Conservation (phyloP, 78 protist genomes). For the Trichosphaerium sp. region DNA sequence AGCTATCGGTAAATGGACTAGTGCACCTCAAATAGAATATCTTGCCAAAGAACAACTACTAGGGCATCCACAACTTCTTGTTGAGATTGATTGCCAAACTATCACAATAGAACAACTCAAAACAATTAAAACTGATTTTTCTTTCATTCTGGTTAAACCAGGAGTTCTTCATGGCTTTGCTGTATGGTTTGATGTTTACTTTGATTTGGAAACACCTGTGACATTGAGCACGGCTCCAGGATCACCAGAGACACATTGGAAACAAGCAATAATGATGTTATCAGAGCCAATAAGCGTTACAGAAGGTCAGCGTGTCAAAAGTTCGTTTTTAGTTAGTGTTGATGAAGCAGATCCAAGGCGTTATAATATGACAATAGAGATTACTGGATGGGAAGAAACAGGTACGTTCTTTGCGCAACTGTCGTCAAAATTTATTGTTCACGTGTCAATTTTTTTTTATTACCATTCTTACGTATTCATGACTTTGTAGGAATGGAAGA, state of each 20-base stretch:
- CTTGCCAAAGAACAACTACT: conserved; percentile 1
- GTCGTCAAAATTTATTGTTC: too few relatives aligned
- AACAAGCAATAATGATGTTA: too few relatives aligned
- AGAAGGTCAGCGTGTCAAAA: too few relatives aligned
- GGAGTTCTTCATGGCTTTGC: conserved; percentile 35
- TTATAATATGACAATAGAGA: too few relatives aligned
- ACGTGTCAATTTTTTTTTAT: too few relatives aligned
- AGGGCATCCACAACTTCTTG: not conserved
- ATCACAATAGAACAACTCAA: conserved; percentile 8
- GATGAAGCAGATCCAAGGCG: too few relatives aligned
- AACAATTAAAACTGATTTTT: conserved; percentile 7
- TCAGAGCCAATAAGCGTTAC: too few relatives aligned
- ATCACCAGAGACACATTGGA: conserved; percentile 51
- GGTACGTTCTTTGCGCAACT: too few relatives aligned
- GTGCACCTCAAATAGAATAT: conserved; percentile 11
- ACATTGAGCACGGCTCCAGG: conserved; percentile 33
- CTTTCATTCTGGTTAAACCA: not conserved
- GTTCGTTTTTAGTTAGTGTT: too few relatives aligned
- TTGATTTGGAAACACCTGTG: not conserved
- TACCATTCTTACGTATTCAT: too few relatives aligned
- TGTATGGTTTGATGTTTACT: conserved; percentile 37
- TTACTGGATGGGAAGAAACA: too few relatives aligned
- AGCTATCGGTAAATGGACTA: not conserved
- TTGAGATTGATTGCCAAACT: conserved; percentile 14
- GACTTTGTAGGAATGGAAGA: too few relatives aligned